Conservation (phyloP, 1,284 basidiomycete genomes). For the Blastosporella zonata region DNA sequence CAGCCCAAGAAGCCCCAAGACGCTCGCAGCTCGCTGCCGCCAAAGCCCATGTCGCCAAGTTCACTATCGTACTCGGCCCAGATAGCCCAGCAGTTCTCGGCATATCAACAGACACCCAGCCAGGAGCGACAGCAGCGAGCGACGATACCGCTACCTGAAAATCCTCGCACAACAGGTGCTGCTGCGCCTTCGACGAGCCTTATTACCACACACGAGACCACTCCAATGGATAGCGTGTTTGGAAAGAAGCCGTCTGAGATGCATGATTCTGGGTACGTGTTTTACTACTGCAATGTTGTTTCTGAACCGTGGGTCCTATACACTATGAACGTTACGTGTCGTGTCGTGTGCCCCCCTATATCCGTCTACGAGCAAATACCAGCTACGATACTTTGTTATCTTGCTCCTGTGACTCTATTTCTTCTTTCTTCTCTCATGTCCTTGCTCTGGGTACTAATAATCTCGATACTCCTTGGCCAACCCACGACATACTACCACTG, state of each 20-base stretch:
- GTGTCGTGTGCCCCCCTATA: slow-evolving; percentile 20
- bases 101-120: slow-evolving; percentile 64
- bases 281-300: slow-evolving; percentile 8
- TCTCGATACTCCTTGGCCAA: slow-evolving; percentile 23
- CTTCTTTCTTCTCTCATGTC: slow-evolving; percentile 23
- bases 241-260: slow-evolving; percentile 79
- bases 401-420: slow-evolving; percentile 21
- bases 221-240: slow-evolving; percentile 38
- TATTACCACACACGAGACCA: slow-evolving; percentile 22
- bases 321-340: slow-evolving; percentile 16
- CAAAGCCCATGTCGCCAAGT: slow-evolving; percentile 29
- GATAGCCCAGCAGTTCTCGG: slow-evolving; percentile 68
- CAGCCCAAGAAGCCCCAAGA: slow-evolving; percentile 19
- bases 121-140: slow-evolving; percentile 58
- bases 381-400: slow-evolving; percentile 32
- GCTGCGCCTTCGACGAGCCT: slow-evolving; percentile 27
- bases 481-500: slow-evolving; percentile 34
- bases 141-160: slow-evolving; percentile 25
- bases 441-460: slow-evolving; percentile 22
- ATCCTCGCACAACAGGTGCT: slow-evolving; percentile 17
- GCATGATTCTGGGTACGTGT: slow-evolving; percentile 89
- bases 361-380: slow-evolving; percentile 27
- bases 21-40: slow-evolving; percentile 26
- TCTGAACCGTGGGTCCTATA: slow-evolving; percentile 9
- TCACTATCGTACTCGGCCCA: slow-evolving; percentile 64